These are phyloP conservation scores for Sphagnum fallax DNA, from an alignment of 228 moss, liverwort and hornwort genomes.

Conservation along the genomic window DNA sequence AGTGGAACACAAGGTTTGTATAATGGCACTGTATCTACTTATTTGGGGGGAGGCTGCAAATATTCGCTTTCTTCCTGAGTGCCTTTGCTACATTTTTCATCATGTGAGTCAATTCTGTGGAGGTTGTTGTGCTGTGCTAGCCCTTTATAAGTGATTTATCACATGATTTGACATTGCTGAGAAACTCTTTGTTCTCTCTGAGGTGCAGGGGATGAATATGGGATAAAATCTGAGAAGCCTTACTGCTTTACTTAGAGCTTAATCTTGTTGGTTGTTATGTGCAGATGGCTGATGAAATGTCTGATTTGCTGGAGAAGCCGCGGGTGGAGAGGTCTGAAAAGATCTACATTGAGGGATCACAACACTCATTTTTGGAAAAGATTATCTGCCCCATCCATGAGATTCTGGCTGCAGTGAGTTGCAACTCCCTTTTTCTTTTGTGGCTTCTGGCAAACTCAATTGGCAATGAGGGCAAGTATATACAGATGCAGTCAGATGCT, in stretches of 20 bases:
- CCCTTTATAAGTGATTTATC: too few relatives aligned
- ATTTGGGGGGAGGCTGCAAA: slow-evolving; percentile 99
- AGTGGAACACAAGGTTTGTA: slow-evolving; percentile 43
- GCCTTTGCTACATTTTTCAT: slow-evolving; percentile 94
- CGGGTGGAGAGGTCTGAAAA: slow-evolving; percentile 48
- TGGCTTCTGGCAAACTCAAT: too few relatives aligned
- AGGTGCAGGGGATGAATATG: too few relatives aligned
- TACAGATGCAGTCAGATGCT: too few relatives aligned
- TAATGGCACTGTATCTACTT: slow-evolving; percentile 82
- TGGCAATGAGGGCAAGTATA: too few relatives aligned
- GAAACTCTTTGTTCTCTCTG: too few relatives aligned
- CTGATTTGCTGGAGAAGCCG: slow-evolving; percentile 40
- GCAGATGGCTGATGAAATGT: slow-evolving; percentile 84
- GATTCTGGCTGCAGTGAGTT: slow-evolving; percentile 69
- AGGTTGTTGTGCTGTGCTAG: too few relatives aligned
- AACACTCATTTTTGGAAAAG: slow-evolving; percentile 73
- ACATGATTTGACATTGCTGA: too few relatives aligned
- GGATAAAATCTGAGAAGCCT: too few relatives aligned
- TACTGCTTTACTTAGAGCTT: too few relatives aligned
- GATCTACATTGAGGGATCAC: slow-evolving; percentile 32
- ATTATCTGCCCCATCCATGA: slow-evolving; percentile 74
- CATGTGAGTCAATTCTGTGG: slow-evolving; percentile 32
- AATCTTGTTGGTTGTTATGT: too few relatives aligned
- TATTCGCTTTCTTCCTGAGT: slow-evolving; percentile 93
- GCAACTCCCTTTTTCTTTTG: too few relatives aligned